A percentile compares a stretch with the other conserved stretches of the same genome.
Evolutionary conservation across 2,329 filamentous ascomycete species (phyloP).

Genomic region (Cryphonectria nitschkei): DNA sequence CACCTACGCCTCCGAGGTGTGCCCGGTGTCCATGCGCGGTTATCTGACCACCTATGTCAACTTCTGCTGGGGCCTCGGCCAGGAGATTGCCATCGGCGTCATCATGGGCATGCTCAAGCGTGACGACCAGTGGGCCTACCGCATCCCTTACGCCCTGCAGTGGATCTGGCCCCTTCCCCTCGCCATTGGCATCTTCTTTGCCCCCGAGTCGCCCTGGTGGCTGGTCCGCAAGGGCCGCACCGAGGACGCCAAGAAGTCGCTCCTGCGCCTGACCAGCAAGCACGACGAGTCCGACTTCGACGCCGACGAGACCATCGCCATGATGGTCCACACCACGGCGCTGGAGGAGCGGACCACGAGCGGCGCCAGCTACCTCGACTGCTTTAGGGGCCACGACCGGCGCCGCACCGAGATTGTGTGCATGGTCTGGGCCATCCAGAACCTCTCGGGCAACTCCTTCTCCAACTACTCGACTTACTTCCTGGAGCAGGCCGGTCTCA

Average conservation of each 20-base stretch:
- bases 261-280: constrained; percentile 67
- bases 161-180: constrained; percentile 79
- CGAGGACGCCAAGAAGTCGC: constrained; percentile 67
- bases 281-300: constrained; percentile 73
- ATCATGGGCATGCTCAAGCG: constrained; percentile 69
- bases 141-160: constrained; percentile 73
- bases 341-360: constrained; percentile 76
- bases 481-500: constrained; percentile 61
- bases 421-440: constrained; percentile 67
- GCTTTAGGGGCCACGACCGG: constrained; percentile 78
- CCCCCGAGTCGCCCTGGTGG: constrained; percentile 76
- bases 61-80: constrained; percentile 78
- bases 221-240: constrained; percentile 68
- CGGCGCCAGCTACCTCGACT: constrained; percentile 78
- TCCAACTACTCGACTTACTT: constrained; percentile 70
- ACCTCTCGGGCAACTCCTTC: constrained; percentile 65
- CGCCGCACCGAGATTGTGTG: constrained; percentile 77
- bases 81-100: constrained; percentile 74
- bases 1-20: constrained; percentile 73
- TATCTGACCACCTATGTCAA: constrained; percentile 77
- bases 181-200: constrained; percentile 67
- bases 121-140: constrained; percentile 65
- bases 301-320: constrained; percentile 81
- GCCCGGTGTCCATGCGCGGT: constrained; percentile 71
- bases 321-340: constrained; percentile 90